Conservation (phyloP, 108 stramenopile species). For the Pseudonitzschia delicatissima region DNA sequence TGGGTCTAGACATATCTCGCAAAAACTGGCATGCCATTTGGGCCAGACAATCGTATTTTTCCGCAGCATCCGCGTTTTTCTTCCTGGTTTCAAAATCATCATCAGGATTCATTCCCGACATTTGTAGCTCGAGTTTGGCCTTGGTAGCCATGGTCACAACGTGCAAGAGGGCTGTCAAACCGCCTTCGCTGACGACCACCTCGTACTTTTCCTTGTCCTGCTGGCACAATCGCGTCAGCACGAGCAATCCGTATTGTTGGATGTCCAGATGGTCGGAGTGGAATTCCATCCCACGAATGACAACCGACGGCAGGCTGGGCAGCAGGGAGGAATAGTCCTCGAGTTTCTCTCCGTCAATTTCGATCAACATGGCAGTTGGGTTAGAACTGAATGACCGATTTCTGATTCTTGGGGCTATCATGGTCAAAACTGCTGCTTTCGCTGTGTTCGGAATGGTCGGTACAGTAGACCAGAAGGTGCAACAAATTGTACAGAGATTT, state of each 20-base stretch:
- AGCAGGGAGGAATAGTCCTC: not conserved
- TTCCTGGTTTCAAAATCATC: not conserved
- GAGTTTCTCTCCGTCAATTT: not conserved
- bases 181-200: slow-evolving; percentile 10
- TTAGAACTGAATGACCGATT: not conserved
- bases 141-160: not conserved
- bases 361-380: not conserved
- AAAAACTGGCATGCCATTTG: slow-evolving; percentile 14
- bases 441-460: not conserved
- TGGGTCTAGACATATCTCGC: slow-evolving; percentile 8
- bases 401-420: not conserved
- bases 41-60: not conserved
- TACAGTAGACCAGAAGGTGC: slow-evolving; percentile 1
- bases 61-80: not conserved
- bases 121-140: no score
- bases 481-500: slow-evolving; percentile 14
- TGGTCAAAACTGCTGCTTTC: not conserved
- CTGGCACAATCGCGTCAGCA: slow-evolving; percentile 9
- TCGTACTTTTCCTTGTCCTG: slow-evolving; percentile 14
- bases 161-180: not conserved
- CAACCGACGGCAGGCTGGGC: slow-evolving; percentile 1
- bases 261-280: slow-evolving; percentile 5
- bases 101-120: no score
- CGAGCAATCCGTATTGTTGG: slow-evolving; percentile 23
- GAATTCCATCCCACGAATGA: slow-evolving; percentile 12